A percentile compares a stretch with the other conserved stretches of the same genome.
phyloP scores from a whole-genome alignment of 2,329 filamentous ascomycete genomes.

The Beauveria scarabaeidicola region DNA sequence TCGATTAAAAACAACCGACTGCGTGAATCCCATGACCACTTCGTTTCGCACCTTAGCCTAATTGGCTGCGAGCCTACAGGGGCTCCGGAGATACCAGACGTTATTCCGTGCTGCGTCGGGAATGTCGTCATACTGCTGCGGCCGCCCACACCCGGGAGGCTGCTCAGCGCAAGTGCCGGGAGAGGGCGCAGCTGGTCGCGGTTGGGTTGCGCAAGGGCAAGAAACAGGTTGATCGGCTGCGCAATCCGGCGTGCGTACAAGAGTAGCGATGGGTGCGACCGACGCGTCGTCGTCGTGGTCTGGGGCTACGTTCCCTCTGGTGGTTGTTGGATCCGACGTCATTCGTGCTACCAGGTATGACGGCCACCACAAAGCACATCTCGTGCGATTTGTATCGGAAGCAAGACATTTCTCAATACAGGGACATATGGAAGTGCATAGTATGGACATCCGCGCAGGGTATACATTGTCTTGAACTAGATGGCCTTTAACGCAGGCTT shows the following conservation, averaged over 20 bases:
- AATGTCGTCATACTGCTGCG: not conserved
- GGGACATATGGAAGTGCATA: too few species aligned
- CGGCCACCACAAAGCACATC: too few species aligned
- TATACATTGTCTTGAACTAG: too few species aligned
- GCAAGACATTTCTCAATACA: too few species aligned
- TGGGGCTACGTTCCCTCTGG: not conserved
- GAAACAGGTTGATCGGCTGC: not conserved
- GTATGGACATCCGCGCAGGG: too few species aligned
- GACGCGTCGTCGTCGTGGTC: not conserved
- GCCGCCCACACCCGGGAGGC: not conserved
- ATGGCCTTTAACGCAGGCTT: too few species aligned
- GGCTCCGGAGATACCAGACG: not conserved
- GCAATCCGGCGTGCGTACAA: not conserved
- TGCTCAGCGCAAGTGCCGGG: too few species aligned
- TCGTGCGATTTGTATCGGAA: too few species aligned
- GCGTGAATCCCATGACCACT: not conserved
- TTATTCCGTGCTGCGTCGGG: not conserved
- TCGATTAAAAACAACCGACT: not conserved
- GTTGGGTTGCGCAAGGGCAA: not conserved
- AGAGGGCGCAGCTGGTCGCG: too few species aligned
- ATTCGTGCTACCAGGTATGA: not conserved
- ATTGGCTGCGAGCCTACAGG: not conserved
- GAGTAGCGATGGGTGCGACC: not conserved
- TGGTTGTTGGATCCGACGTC: not conserved
- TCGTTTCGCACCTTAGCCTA: not conserved